Conservation (phyloP, 139 green algal genomes). For the Picocystis salinarum region DNA sequence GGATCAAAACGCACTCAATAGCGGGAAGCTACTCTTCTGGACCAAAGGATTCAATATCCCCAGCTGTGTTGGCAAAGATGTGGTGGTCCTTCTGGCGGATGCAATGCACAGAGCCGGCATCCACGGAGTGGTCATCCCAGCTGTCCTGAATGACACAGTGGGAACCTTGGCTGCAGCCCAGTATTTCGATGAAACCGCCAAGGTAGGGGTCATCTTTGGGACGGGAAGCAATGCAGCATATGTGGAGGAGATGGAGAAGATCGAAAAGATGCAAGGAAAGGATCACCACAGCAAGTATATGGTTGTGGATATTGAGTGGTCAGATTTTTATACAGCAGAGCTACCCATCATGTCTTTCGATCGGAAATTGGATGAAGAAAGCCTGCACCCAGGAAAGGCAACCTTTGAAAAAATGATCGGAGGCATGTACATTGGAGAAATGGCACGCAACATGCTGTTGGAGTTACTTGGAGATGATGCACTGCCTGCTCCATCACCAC, state of each 20-base stretch:
- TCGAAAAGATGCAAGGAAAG: slow-evolving; percentile 3
- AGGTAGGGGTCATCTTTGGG: slow-evolving; percentile 57
- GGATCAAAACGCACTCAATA: slow-evolving; percentile 50
- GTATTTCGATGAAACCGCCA: slow-evolving; percentile 38
- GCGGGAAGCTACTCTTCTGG: slow-evolving; percentile 61
- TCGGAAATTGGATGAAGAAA: slow-evolving; percentile 7
- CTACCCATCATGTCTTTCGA: no score
- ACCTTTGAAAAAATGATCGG: slow-evolving; percentile 77
- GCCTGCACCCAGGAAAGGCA: slow-evolving; percentile 25
- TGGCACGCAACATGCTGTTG: slow-evolving; percentile 49
- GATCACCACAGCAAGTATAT: slow-evolving; percentile 9
- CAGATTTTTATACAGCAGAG: no score
- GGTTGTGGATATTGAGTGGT: not conserved
- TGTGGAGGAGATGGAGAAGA: slow-evolving; percentile 23
- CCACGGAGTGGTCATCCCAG: not conserved
- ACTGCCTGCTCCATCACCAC: no score
- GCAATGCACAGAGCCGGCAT: not conserved
- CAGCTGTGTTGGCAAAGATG: slow-evolving; percentile 20
- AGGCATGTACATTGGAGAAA: slow-evolving; percentile 74
- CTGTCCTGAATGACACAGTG: slow-evolving; percentile 66
- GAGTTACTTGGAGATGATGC: no score
- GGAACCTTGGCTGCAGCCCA: slow-evolving; percentile 31
- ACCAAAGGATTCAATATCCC: slow-evolving; percentile 56
- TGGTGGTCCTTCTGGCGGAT: slow-evolving; percentile 21
- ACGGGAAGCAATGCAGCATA: slow-evolving; percentile 74